Percentiles rank a stretch among this genome's conserved stretches.
These are phyloP conservation scores for Cryphonectria japonica DNA, from an alignment of 2,329 filamentous ascomycete species.

Conservation along the genomic window DNA sequence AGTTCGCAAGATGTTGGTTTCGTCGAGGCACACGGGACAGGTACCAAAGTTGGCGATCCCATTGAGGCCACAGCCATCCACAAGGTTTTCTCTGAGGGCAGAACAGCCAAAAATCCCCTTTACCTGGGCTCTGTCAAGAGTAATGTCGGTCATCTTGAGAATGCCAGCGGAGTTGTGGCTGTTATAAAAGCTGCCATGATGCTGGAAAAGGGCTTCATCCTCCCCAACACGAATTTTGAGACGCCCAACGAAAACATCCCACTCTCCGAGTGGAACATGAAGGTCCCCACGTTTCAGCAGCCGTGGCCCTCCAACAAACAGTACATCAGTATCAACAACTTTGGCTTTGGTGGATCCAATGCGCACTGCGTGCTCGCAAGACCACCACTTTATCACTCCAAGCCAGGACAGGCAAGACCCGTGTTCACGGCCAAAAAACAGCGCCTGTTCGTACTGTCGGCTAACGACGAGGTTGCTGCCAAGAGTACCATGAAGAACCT, in stretches of 20 bases:
- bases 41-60: constrained; percentile 46
- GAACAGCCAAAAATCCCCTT: constrained; percentile 22
- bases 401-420: constrained; percentile 9
- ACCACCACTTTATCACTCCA: background rate
- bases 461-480: constrained; percentile 13
- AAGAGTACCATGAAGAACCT: constrained; percentile 7
- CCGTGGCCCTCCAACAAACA: constrained; percentile 24
- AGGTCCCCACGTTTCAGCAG: constrained; percentile 14
- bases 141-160: constrained; percentile 42
- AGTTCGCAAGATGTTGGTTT: constrained; percentile 28
- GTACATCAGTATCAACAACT: constrained; percentile 35
- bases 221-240: constrained; percentile 33
- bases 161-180: constrained; percentile 34
- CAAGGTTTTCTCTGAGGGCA: constrained; percentile 27
- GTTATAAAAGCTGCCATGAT: constrained; percentile 40
- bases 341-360: constrained; percentile 40
- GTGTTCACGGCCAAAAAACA: background rate
- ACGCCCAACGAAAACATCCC: constrained; percentile 32
- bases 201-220: constrained; percentile 38
- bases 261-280: constrained; percentile 18
- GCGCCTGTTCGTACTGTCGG: constrained; percentile 17
- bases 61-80: constrained; percentile 41
- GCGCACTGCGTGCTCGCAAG: constrained; percentile 36
- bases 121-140: constrained; percentile 36
- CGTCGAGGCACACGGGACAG: constrained; percentile 42